Conservation (phyloP, 176 grass and related monocot species). For the Hsuehochloa calcarea region DNA sequence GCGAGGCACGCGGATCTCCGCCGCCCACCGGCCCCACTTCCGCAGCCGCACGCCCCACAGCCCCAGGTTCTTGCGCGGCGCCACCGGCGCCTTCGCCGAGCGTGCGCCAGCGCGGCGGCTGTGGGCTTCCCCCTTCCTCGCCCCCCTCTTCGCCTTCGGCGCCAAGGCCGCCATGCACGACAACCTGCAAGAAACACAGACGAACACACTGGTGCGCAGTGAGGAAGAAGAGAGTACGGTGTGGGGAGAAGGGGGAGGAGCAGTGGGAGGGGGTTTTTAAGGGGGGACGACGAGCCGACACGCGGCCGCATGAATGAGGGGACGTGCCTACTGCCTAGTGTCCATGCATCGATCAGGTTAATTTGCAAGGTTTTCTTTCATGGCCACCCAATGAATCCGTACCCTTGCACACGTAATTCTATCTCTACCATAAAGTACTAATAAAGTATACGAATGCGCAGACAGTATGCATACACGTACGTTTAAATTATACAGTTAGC, state of each 20-base stretch:
- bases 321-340: not conserved
- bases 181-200: not conserved
- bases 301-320: not conserved
- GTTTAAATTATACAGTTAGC: too few species aligned
- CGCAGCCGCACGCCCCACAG: slow-evolving; percentile 28
- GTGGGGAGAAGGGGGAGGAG: too few species aligned
- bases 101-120: too few species aligned
- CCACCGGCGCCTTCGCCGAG: not conserved
- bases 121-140: not conserved
- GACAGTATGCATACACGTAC: not conserved
- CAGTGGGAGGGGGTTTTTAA: not conserved
- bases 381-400: not conserved
- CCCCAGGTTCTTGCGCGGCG: not conserved
- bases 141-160: not conserved
- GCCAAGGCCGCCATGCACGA: not conserved
- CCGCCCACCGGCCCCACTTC: slow-evolving; percentile 26
- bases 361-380: not conserved
- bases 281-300: not conserved
- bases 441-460: not conserved
- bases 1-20: slow-evolving; percentile 44
- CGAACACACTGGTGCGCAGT: not conserved
- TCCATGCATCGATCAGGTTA: not conserved
- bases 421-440: not conserved
- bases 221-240: not conserved
- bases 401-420: not conserved